Evolutionary conservation across 164 flowering plant genomes (phyloP), one percentile per base, ranked within the genome.

Genomic region (Kalanchoe fedtschenkoi): DNA sequence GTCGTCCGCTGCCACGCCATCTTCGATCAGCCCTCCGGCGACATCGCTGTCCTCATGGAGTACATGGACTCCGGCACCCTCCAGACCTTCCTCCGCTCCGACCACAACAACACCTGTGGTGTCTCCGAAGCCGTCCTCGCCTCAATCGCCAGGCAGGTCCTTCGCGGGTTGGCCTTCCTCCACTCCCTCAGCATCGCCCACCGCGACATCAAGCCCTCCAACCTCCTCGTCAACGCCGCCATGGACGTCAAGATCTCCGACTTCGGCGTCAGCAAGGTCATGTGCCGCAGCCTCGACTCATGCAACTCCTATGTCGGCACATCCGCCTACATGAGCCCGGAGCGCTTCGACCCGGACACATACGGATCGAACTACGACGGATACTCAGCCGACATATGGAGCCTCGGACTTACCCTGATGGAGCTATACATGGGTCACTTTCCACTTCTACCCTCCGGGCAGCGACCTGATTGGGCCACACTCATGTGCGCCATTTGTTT

Each of bases 281-380:
- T n/a, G n/a, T n/a, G n/a, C n/a, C n/a, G n/a, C n/a, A n/a, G n/a
- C n/a, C n/a, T n/a, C n/a, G n/a, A n/a, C n/a, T n/a, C n/a, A n/a
- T n/a, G n/a, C n/a, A n/a, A n/a, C n/a, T n/a, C 93, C 6, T 89
- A 79, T 66, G 96, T 89, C 0, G 96, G 93, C 2, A 89, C 96
- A 0, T 83, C 85, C 62, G 93, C 92, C 0, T 86, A 89, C 70
- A 89, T 89, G 96, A 88, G 96, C 54, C 92, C 92, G 0, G 96
- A 88, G 62, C 66, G 90, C 47, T 84, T 88, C 75, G 87, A 88
- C 54, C 88, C 96, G n/a, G 90, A 86, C 5, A 68, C 82, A 0
- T 75, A 81, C 63, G 90, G 88, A 0, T 73, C 70, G 1, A 75
- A 73, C 33, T 86, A 86, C 66, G 65, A 85, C 34, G 96, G 83